Conservation (phyloP, 176 grass and related monocot species). For the Paspalum notatum region DNA sequence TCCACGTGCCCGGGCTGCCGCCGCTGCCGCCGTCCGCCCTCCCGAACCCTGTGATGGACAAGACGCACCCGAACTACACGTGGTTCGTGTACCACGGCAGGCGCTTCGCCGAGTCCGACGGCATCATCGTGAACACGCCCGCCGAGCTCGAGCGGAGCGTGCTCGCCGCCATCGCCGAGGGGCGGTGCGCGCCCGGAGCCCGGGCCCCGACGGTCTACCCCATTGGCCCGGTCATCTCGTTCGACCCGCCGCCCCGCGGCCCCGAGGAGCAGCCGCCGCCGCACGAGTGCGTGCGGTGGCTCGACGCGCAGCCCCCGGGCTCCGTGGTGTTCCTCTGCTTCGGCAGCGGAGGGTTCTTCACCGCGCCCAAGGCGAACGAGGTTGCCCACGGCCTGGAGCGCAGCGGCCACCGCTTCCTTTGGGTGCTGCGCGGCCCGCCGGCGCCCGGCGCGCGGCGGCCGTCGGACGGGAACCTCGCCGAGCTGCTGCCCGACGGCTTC, state of each 20-base stretch:
- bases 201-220: slow-evolving; percentile 24
- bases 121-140: slow-evolving; percentile 50
- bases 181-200: slow-evolving; percentile 2
- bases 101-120: slow-evolving; percentile 28
- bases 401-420: background rate
- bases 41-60: slow-evolving; percentile 25
- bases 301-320: slow-evolving; percentile 43
- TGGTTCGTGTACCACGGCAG: slow-evolving; percentile 45
- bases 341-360: slow-evolving; percentile 33
- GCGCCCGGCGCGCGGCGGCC: background rate
- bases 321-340: slow-evolving; percentile 63
- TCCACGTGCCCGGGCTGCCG: slow-evolving; percentile 43
- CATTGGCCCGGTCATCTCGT: slow-evolving; percentile 24
- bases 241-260: background rate
- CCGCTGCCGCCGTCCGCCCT: slow-evolving; percentile 40
- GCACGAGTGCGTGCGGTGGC: slow-evolving; percentile 56
- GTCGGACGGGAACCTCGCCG: background rate
- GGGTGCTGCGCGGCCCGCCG: slow-evolving; percentile 30
- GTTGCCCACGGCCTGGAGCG: slow-evolving; percentile 47
- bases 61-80: slow-evolving; percentile 22
- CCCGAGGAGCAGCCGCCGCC: background rate
- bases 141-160: slow-evolving; percentile 41
- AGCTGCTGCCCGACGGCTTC: slow-evolving; percentile 49
- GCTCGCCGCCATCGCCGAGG: slow-evolving; percentile 19
- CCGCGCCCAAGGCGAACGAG: slow-evolving; percentile 33